phyloP scores from a whole-genome alignment of 2,329 filamentous ascomycete species.

The Conoideocrella luteorostrata region DNA sequence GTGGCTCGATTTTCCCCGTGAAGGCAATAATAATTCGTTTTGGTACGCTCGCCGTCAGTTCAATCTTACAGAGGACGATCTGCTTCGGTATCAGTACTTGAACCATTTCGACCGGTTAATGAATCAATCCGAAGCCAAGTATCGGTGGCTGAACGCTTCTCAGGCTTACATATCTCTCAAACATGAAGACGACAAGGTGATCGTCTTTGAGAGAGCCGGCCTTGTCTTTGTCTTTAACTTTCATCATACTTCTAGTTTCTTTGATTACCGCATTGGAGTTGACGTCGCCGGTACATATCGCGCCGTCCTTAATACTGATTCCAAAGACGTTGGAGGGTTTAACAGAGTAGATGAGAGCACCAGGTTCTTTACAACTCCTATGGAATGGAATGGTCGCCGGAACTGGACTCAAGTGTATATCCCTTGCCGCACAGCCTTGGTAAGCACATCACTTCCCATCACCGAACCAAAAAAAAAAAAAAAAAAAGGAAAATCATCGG shows the following conservation, averaged over 20 bases:
- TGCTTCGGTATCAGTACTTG: slow-evolving; percentile 84
- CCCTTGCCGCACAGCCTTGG: slow-evolving; percentile 75
- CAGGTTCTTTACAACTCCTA: slow-evolving; percentile 84
- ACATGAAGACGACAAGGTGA: slow-evolving; percentile 87
- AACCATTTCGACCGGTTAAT: slow-evolving; percentile 92
- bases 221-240: slow-evolving; percentile 96
- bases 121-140: slow-evolving; percentile 81
- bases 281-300: slow-evolving; percentile 80
- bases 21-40: slow-evolving; percentile 87
- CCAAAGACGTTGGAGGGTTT: slow-evolving; percentile 70
- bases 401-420: slow-evolving; percentile 94
- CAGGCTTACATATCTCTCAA: slow-evolving; percentile 94
- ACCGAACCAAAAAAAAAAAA: not conserved
- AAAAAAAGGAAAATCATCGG: too few relatives aligned
- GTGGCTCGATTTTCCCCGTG: slow-evolving; percentile 96
- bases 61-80: slow-evolving; percentile 78
- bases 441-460: slow-evolving; percentile 41
- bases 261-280: slow-evolving; percentile 87
- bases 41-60: slow-evolving; percentile 91
- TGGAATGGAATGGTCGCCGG: slow-evolving; percentile 82
- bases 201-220: slow-evolving; percentile 90
- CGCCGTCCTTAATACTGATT: slow-evolving; percentile 78
- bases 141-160: slow-evolving; percentile 78
- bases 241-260: slow-evolving; percentile 75
- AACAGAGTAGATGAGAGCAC: slow-evolving; percentile 71